Base-by-base conservation (phyloP, 352 stramenopile species). In the Phytophthora europaea region DNA sequence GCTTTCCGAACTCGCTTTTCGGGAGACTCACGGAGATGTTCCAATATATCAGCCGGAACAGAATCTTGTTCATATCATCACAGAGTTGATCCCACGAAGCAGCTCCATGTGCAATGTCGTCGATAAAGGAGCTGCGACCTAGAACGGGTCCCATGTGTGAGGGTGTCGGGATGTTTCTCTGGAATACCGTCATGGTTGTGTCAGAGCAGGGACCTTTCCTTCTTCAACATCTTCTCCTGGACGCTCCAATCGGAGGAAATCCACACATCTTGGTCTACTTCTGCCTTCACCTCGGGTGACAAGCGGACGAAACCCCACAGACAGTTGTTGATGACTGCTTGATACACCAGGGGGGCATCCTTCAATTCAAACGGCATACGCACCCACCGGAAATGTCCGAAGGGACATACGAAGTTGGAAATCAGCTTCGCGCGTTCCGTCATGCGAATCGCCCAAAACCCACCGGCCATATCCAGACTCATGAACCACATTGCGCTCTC, bases 371-470 rank as follows among this genome's bases (percentile, higher is more conserved):
- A 75, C 26, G 26, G 26, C 26, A 28, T 4, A 61, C 68, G 28
- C 0, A 61, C 5, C 67, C 63, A 77, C 26, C 77, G 48, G 10
- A 75, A 80, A n/a, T 77, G 60, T 9, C 73, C 68, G 2, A 77
- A 54, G 0, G 73, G 68, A 16, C 64, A 80, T 10, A 80, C 63
- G 38, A 77, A 76, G 0, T 60, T 64, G 0, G 47, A 69, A 6
- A 81, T 72, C 2, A 33, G 0, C 18, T 69, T 70, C 0, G 75
- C 70, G 13, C 65, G 15, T 1, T 36, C 2, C 0, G 66, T 81
- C 70, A 76, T 72, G 0, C 62, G n/a, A 5, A 68, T 36, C 0
- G 55, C 65, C 73, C 73, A 81, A 38, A 78, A 81, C 56, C 69
- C 43, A 7, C 12, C 59, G 0, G 59, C 48, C 58, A 63, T 63